Evolutionary conservation across 169 alveolate genomes (phyloP), one percentile per base, ranked within the genome.

Genomic region (Theileria orientalis): DNA sequence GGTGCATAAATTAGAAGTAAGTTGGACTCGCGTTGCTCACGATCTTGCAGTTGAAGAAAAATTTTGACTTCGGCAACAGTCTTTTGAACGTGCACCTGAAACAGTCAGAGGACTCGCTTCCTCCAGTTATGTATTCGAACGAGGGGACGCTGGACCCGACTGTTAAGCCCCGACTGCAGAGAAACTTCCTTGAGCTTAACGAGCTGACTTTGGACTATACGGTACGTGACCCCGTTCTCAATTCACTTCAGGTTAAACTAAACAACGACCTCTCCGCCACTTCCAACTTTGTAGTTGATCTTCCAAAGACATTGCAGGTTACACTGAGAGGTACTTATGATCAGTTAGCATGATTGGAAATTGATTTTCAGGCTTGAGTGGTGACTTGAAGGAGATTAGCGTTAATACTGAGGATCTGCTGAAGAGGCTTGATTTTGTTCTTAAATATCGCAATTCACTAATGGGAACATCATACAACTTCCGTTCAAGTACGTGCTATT

Each of bases 391-490:
- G 21, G 13, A 21, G 14, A 23, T 63, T 25, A 9, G 25, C 19
- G 57, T 44, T 29, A 9, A 40, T 42, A 63, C 73, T 21, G 3
- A 23, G 6, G 73, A 63, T 11, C 25, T 63, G 14, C 44, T 63
- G 25, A 54, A 40, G 32, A 47, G 86, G n/a, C 23, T 77, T 14
- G 86, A 68, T 54, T 77, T 77, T 42, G 29, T 70, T 14, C 69
- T 51, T 42, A 56, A 44, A 46, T 46, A 77, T 41, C 44, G 71
- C 32, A 66, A 77, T 25, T 0, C 57, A 32, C 37, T 77, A 19
- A 11, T 69, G 19, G 78, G 68, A 25, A 60, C 57, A 9, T 52
- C 67, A n/a, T 47, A 56, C 51, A 69, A 56, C 64, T 14, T n/a
- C 11, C 74, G 44, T 6, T 23, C 69, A 3, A 63, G 57, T 47